Conservation (phyloP, 805 yeast species). For the Ogataea methylovora region DNA sequence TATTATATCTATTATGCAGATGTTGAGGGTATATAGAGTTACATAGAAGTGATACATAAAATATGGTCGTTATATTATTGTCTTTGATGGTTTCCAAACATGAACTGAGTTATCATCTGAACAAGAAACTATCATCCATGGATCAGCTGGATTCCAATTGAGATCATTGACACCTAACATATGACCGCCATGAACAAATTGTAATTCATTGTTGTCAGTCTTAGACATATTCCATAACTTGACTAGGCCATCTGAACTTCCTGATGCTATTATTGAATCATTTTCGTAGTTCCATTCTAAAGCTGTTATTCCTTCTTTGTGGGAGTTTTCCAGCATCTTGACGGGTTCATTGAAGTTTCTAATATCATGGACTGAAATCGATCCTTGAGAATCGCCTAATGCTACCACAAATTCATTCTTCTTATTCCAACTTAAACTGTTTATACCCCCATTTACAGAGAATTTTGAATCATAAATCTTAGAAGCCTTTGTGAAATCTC, state of each 20-base stretch:
- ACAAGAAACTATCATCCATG: conserved; percentile 67
- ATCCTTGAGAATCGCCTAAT: conserved; percentile 59
- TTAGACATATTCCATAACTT: conserved; percentile 50
- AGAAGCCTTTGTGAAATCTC: conserved; percentile 21
- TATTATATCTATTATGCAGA: too few relatives aligned
- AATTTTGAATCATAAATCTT: background rate
- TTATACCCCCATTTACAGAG: conserved; percentile 29
- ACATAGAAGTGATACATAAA: too few relatives aligned
- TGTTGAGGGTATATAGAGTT: too few relatives aligned
- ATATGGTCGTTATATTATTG: too few relatives aligned
- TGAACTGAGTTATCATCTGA: conserved; percentile 86
- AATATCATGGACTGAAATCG: conserved; percentile 56
- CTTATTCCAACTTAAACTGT: conserved; percentile 55
- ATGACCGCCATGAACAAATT: conserved; percentile 82
- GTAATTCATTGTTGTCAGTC: conserved; percentile 16
- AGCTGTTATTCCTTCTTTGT: conserved; percentile 52
- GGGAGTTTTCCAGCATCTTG: conserved; percentile 23
- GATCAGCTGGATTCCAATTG: conserved; percentile 71
- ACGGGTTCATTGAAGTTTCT: conserved; percentile 33
- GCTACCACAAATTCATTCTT: conserved; percentile 50
- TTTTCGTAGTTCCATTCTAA: conserved; percentile 65
- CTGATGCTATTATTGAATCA: conserved; percentile 52
- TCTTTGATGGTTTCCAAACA: conserved; percentile 68
- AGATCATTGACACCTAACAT: conserved; percentile 80
- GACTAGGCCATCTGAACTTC: conserved; percentile 57